A percentile compares a stretch with the other conserved stretches of the same genome.
These are phyloP conservation scores for Dactylellina sp. DNA, from an alignment of 2,329 filamentous ascomycete genomes.

Conservation along the genomic window DNA sequence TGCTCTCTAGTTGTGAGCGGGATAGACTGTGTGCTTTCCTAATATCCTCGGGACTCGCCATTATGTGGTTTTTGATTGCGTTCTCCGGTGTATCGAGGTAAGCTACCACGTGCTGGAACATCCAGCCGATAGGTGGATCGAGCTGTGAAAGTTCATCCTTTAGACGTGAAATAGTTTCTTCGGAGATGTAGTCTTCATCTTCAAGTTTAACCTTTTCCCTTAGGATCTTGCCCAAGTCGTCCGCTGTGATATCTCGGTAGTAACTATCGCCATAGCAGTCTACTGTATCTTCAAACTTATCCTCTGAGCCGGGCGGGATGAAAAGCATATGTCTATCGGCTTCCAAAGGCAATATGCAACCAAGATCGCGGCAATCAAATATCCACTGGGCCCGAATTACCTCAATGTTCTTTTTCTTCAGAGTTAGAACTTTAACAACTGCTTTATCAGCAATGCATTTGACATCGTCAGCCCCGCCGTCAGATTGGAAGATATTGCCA, in stretches of 20 bases:
- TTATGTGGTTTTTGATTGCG: slow-evolving; percentile 40
- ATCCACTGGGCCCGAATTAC: slow-evolving; percentile 86
- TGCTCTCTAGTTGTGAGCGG: slow-evolving; percentile 35
- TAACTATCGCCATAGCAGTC: slow-evolving; percentile 89
- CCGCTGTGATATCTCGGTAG: slow-evolving; percentile 72
- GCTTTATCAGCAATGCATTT: slow-evolving; percentile 81
- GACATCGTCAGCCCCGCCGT: slow-evolving; percentile 72
- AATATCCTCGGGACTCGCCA: slow-evolving; percentile 25
- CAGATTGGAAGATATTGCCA: slow-evolving; percentile 80
- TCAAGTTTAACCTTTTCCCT: slow-evolving; percentile 38
- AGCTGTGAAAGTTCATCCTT: slow-evolving; percentile 60
- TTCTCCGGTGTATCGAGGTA: slow-evolving; percentile 63
- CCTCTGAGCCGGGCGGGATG: slow-evolving; percentile 75
- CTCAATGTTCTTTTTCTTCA: slow-evolving; percentile 75
- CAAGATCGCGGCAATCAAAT: slow-evolving; percentile 77
- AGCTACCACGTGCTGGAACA: slow-evolving; percentile 67
- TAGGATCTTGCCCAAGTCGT: slow-evolving; percentile 46
- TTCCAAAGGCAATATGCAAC: slow-evolving; percentile 74
- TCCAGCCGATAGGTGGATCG: slow-evolving; percentile 64
- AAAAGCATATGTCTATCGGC: slow-evolving; percentile 70
- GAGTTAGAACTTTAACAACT: slow-evolving; percentile 82
- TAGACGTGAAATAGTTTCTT: slow-evolving; percentile 56
- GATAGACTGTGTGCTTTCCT: slow-evolving; percentile 43
- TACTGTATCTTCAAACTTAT: slow-evolving; percentile 71
- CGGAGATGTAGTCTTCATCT: slow-evolving; percentile 36